phyloP scores from a whole-genome alignment of 2,329 filamentous ascomycete species.

The Trichoderma harzianum region DNA sequence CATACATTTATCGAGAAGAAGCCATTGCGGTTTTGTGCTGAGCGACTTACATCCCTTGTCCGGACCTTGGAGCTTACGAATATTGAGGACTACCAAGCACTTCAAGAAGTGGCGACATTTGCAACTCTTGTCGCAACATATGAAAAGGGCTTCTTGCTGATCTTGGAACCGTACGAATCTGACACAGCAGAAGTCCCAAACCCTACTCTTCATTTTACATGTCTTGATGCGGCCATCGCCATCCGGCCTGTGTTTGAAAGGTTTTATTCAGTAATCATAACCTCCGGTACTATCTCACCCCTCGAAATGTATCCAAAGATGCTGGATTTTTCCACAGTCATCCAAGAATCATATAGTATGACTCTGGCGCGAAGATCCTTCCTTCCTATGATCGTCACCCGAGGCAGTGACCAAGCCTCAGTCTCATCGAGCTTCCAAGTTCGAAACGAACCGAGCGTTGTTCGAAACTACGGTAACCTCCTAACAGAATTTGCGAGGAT shows the following conservation, averaged over 20 bases:
- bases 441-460: conserved; percentile 92
- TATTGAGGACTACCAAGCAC: conserved; percentile 94
- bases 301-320: conserved; percentile 99
- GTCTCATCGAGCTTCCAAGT: conserved; percentile 94
- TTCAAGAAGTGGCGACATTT: conserved; percentile 97
- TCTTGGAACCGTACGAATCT: conserved; percentile 95
- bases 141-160: conserved; percentile 91
- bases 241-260: conserved; percentile 97
- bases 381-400: conserved; percentile 93
- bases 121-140: conserved; percentile 95
- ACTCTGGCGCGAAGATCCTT: conserved; percentile 93
- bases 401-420: conserved; percentile 88
- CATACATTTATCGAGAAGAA: conserved; percentile 98
- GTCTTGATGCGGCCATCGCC: conserved; percentile 93
- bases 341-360: conserved; percentile 97
- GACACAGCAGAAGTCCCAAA: conserved; percentile 95
- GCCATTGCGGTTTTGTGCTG: conserved; percentile 88
- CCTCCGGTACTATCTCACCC: conserved; percentile 93
- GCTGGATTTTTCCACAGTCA: conserved; percentile 87
- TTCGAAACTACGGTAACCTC: conserved; percentile 91
- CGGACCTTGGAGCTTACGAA: conserved; percentile 93
- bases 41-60: conserved; percentile 89
- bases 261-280: conserved; percentile 97
- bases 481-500: conserved; percentile 94
- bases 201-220: conserved; percentile 94